These are phyloP conservation scores for Geotrichum histeridarum DNA, from an alignment of 1,139 yeast species.

Conservation along the genomic window DNA sequence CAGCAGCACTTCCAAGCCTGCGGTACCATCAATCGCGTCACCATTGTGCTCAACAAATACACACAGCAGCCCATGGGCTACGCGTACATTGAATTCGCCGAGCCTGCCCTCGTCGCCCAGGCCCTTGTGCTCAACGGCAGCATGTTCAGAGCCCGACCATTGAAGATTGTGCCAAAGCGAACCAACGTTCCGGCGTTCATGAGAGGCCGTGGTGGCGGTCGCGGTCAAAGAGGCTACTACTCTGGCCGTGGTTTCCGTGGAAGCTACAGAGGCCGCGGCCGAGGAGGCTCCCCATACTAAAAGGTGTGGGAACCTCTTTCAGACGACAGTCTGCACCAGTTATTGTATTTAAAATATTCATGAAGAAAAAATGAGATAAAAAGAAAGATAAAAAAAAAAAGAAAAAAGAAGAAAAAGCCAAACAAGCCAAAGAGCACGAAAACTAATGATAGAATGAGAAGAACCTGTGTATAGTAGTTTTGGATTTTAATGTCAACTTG, in stretches of 20 bases:
- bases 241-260: conserved; percentile 43
- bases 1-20: conserved; percentile 70
- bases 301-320: not conserved
- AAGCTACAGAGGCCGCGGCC: conserved; percentile 39
- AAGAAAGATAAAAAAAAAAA: conserved; percentile 11
- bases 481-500: too few species aligned
- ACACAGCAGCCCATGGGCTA: conserved; percentile 82
- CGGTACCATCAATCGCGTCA: conserved; percentile 79
- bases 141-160: conserved; percentile 58
- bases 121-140: conserved; percentile 67
- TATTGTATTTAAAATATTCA: not conserved
- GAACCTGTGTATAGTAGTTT: not conserved
- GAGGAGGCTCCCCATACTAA: conserved; percentile 35
- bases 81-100: conserved; percentile 78
- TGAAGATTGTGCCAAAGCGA: conserved; percentile 70
- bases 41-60: conserved; percentile 64
- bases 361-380: conserved; percentile 8
- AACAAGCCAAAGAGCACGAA: not conserved
- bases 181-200: conserved; percentile 65
- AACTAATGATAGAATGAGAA: not conserved
- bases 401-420: conserved; percentile 7
- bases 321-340: conserved; percentile 1
- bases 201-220: conserved; percentile 43
- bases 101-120: conserved; percentile 54
- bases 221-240: conserved; percentile 42